Percentiles rank a stretch among this genome's conserved stretches.
Conservation (phyloP, 2,329 filamentous ascomycete species). For the Lasiodiplodia hormozganensis region DNA sequence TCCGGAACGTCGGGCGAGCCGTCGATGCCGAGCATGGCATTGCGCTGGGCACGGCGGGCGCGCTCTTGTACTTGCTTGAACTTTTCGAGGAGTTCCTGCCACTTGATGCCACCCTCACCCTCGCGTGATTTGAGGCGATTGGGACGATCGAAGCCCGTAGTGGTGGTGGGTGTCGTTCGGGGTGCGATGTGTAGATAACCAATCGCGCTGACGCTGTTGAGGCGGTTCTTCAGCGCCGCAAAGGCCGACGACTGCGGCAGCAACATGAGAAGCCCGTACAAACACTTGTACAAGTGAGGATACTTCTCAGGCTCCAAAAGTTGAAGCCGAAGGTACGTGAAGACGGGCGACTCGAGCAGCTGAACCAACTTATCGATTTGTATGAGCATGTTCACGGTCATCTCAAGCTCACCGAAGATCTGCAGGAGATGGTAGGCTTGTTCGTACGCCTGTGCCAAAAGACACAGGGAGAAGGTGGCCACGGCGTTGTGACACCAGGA, state of each 20-base stretch:
- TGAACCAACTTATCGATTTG: slow-evolving; percentile 99
- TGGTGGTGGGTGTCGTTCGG: slow-evolving; percentile 58
- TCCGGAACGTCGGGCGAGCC: slow-evolving; percentile 32
- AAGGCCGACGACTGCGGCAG: slow-evolving; percentile 98
- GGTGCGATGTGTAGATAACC: slow-evolving; percentile 88
- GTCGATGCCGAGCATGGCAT: slow-evolving; percentile 48
- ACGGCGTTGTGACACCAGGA: slow-evolving; percentile 99
- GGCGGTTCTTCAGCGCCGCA: slow-evolving; percentile 91
- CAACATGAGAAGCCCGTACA: slow-evolving; percentile 96
- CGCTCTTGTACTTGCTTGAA: slow-evolving; percentile 91
- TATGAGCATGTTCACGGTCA: slow-evolving; percentile 98
- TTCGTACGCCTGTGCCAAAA: slow-evolving; percentile 96
- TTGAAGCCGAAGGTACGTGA: slow-evolving; percentile 95
- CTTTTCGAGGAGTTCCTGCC: slow-evolving; percentile 92
- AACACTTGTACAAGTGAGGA: slow-evolving; percentile 94
- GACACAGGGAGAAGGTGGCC: slow-evolving; percentile 92
- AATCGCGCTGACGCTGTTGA: slow-evolving; percentile 97
- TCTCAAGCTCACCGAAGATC: slow-evolving; percentile 96
- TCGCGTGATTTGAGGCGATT: slow-evolving; percentile 83
- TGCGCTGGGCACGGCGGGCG: slow-evolving; percentile 73
- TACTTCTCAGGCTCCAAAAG: slow-evolving; percentile 94
- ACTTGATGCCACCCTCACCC: slow-evolving; percentile 78
- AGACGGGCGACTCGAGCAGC: slow-evolving; percentile 94
- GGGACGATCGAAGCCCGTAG: slow-evolving; percentile 56
- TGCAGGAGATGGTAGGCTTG: slow-evolving; percentile 96